These are phyloP conservation scores for Penicillium hesseltinei DNA, from an alignment of 2,329 filamentous ascomycete species.

Conservation along the genomic window DNA sequence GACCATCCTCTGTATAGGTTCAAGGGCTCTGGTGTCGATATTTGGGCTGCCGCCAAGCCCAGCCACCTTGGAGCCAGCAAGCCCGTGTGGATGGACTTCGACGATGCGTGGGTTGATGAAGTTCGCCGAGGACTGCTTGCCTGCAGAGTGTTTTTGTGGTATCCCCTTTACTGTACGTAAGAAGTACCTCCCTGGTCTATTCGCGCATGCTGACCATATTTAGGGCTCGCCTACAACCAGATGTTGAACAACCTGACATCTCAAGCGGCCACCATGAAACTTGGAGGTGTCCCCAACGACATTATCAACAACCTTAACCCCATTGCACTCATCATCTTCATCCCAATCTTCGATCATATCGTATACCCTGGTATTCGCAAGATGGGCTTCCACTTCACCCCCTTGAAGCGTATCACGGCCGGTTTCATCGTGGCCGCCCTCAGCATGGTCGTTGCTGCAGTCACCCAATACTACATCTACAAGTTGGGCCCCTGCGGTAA, in stretches of 20 bases:
- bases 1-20: conserved; percentile 13
- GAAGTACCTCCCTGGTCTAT: too few relatives aligned
- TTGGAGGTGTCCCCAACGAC: conserved; percentile 56
- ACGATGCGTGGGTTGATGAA: conserved; percentile 80
- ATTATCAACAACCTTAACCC: conserved; percentile 57
- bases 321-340: conserved; percentile 53
- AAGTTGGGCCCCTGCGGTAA: conserved; percentile 59
- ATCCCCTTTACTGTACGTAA: conserved; percentile 48
- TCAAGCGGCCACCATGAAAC: conserved; percentile 54
- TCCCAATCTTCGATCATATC: conserved; percentile 53
- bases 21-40: conserved; percentile 14
- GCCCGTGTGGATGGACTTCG: conserved; percentile 67
- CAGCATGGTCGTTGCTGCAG: conserved; percentile 51
- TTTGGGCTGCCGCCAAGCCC: conserved; percentile 37
- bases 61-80: conserved; percentile 22
- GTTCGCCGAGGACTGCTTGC: conserved; percentile 67
- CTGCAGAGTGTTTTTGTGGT: conserved; percentile 67
- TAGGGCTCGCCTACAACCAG: conserved; percentile 52
- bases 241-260: conserved; percentile 56
- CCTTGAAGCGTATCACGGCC: conserved; percentile 53
- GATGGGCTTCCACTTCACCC: conserved; percentile 50
- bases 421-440: conserved; percentile 51
- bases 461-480: conserved; percentile 58
- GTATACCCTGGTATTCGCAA: conserved; percentile 54
- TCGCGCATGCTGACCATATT: background rate